A percentile compares a stretch with the other conserved stretches of the same genome.
Conservation (phyloP, 345 rosid genomes). For the Populus davidiana region DNA sequence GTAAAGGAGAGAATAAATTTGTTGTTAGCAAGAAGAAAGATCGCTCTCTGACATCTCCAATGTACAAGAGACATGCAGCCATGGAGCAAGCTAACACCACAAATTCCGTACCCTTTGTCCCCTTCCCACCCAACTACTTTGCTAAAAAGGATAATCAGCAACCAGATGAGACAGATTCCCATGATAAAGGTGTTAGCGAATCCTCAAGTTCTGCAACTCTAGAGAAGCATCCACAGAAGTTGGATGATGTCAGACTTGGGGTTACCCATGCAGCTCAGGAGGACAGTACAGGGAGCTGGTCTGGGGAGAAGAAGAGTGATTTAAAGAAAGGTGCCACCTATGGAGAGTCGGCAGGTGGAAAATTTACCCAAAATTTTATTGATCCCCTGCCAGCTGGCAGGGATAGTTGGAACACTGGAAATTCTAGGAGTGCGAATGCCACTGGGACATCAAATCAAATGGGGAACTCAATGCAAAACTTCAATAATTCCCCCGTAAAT, state of each 20-base stretch:
- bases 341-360: constrained; percentile 14
- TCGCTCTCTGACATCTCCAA: constrained; percentile 47
- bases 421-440: not conserved
- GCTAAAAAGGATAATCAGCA: constrained; percentile 49
- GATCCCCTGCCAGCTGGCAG: constrained; percentile 4
- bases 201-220: constrained; percentile 23
- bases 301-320: constrained; percentile 17
- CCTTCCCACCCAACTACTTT: constrained; percentile 78
- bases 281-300: constrained; percentile 12
- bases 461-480: constrained; percentile 9
- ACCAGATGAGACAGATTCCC: constrained; percentile 23
- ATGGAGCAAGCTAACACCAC: constrained; percentile 54
- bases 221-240: constrained; percentile 25
- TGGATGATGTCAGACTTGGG: constrained; percentile 4
- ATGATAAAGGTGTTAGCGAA: constrained; percentile 23
- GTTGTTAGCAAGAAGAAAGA: constrained; percentile 31
- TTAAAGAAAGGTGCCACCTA: constrained; percentile 7
- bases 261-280: constrained; percentile 2
- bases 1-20: constrained; percentile 28
- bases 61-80: constrained; percentile 55
- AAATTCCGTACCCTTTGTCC: constrained; percentile 73
- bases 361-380: constrained; percentile 15
- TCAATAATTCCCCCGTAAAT: constrained; percentile 15
- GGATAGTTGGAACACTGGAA: constrained; percentile 9
- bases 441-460: constrained; percentile 2